These are phyloP conservation scores for Lagenidium giganteum DNA, from an alignment of 352 stramenopile genomes.

Conservation along the genomic window DNA sequence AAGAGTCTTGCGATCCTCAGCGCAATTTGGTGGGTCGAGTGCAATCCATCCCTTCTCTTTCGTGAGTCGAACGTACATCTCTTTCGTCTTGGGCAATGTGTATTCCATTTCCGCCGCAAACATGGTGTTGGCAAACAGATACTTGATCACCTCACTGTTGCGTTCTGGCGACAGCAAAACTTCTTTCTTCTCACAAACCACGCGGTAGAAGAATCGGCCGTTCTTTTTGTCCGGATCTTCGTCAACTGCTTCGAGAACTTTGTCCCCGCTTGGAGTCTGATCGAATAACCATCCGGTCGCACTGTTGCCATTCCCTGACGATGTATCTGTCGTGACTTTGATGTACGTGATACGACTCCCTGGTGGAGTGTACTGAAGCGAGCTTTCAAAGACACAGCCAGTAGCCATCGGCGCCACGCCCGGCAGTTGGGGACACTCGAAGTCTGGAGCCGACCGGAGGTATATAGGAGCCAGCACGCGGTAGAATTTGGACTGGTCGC, in stretches of 20 bases:
- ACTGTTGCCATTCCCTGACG: slow-evolving; percentile 20
- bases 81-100: slow-evolving; percentile 44
- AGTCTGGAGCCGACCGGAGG: slow-evolving; percentile 50
- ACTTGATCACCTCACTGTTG: slow-evolving; percentile 39
- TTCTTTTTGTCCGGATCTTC: slow-evolving; percentile 60
- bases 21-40: slow-evolving; percentile 32
- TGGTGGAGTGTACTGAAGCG: slow-evolving; percentile 54
- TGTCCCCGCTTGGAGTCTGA: slow-evolving; percentile 37
- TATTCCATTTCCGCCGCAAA: slow-evolving; percentile 62
- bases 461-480: slow-evolving; percentile 46
- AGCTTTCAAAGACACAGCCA: slow-evolving; percentile 58
- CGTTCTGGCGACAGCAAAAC: slow-evolving; percentile 56
- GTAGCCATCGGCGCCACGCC: slow-evolving; percentile 47
- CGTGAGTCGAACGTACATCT: slow-evolving; percentile 47
- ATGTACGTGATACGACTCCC: slow-evolving; percentile 63
- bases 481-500: slow-evolving; percentile 54
- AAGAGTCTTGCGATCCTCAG: too few species aligned
- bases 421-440: slow-evolving; percentile 55
- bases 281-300: slow-evolving; percentile 48
- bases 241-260: slow-evolving; percentile 46
- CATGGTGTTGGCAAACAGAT: slow-evolving; percentile 40
- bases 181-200: slow-evolving; percentile 48
- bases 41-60: slow-evolving; percentile 66
- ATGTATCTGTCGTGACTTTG: slow-evolving; percentile 45
- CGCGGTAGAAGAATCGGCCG: slow-evolving; percentile 66